Conservation (phyloP, 2,329 filamentous ascomycete genomes). For the Trichoderma oligosporum region DNA sequence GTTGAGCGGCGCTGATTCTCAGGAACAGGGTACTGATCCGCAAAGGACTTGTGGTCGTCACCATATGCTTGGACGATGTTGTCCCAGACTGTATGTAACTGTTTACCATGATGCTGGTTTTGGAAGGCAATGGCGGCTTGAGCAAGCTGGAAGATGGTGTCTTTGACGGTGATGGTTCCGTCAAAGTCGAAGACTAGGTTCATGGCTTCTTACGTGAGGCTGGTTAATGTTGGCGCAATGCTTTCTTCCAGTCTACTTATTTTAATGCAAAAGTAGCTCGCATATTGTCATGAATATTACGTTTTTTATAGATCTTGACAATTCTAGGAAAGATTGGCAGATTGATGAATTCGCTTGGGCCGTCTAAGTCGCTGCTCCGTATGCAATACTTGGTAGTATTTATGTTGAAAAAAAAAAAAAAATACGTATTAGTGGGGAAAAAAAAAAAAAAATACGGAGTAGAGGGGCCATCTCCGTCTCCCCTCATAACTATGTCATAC, state of each 20-base stretch:
- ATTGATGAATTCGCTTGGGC: too few relatives aligned
- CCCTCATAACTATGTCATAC: too few relatives aligned
- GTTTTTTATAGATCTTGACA: neutral
- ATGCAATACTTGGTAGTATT: too few relatives aligned
- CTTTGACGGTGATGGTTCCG: conserved; percentile 53
- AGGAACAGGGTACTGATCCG: conserved; percentile 31
- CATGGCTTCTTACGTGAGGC: conserved; percentile 27
- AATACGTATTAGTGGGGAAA: too few relatives aligned
- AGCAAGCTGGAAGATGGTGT: conserved; percentile 50
- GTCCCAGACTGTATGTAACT: conserved; percentile 42
- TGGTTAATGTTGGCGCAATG: neutral
- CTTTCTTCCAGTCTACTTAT: neutral
- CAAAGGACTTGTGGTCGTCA: conserved; percentile 40
- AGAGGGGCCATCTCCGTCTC: too few relatives aligned
- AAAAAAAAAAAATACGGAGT: too few relatives aligned
- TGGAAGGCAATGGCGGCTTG: conserved; percentile 40
- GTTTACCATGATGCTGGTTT: conserved; percentile 25
- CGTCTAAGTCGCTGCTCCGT: too few relatives aligned
- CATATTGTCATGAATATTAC: neutral
- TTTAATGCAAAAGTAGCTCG: neutral
- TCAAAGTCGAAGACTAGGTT: conserved; percentile 57
- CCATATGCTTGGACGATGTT: conserved; percentile 45
- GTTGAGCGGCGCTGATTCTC: conserved; percentile 34
- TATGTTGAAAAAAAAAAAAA: too few relatives aligned
- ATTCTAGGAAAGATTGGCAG: neutral